Conservation (phyloP, 2,329 filamentous ascomycete species). For the Xylariaceae sp. region DNA sequence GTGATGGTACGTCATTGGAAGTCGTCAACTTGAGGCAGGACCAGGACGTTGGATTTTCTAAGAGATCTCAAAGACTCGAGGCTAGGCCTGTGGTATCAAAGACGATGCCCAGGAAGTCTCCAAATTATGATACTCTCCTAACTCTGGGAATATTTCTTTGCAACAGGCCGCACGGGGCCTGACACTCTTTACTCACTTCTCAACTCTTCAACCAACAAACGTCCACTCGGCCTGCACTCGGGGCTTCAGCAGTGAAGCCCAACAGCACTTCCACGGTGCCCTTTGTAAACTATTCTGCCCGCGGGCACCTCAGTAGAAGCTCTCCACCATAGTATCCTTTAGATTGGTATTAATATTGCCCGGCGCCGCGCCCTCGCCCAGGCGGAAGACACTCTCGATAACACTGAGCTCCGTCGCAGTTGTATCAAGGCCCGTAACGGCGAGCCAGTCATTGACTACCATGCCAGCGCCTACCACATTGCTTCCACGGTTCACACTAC, state of each 20-base stretch:
- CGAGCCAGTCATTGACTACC: conserved; percentile 98
- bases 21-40: not conserved
- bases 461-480: conserved; percentile 96
- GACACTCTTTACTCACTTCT: not conserved
- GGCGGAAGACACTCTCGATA: conserved; percentile 92
- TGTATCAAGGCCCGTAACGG: conserved; percentile 90
- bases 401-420: conserved; percentile 98
- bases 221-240: not conserved
- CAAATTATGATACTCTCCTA: not conserved
- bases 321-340: conserved; percentile 99
- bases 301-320: conserved; percentile 75
- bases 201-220: not conserved
- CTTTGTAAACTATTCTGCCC: not conserved
- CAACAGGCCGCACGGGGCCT: not conserved
- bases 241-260: not conserved
- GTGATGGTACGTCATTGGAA: not conserved
- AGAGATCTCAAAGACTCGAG: not conserved
- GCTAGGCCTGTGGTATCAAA: not conserved
- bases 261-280: not conserved
- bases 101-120: not conserved
- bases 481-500: conserved; percentile 90
- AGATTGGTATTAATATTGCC: conserved; percentile 81
- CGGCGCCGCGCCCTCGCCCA: conserved; percentile 85
- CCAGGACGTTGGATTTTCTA: conserved; percentile 1
- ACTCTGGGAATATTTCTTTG: conserved; percentile 1